Percentiles rank a stretch among this genome's conserved stretches.
Conservation (phyloP, 352 stramenopile genomes). For the Globisporangium cylindrosporum region DNA sequence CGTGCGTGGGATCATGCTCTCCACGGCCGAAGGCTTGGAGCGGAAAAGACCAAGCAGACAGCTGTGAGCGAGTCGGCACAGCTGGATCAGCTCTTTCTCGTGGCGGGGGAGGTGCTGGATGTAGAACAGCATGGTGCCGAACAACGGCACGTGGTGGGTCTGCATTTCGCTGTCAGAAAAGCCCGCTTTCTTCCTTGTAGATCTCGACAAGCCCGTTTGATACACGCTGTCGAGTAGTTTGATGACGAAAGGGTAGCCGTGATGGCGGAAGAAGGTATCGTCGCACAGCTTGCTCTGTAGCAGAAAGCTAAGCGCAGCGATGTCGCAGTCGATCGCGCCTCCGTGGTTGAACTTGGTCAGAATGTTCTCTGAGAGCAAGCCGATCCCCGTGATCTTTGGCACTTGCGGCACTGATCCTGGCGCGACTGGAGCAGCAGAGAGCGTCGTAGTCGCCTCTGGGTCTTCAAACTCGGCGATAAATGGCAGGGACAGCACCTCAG, state of each 20-base stretch:
- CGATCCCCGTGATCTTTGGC: slow-evolving; percentile 11
- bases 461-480: slow-evolving; percentile 14
- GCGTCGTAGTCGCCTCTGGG: not conserved
- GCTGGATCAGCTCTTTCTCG: slow-evolving; percentile 16
- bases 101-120: not conserved
- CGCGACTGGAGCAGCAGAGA: not conserved
- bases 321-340: slow-evolving; percentile 12
- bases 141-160: not conserved
- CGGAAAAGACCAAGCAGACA: slow-evolving; percentile 11
- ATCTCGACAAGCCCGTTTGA: not conserved
- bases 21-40: slow-evolving; percentile 5
- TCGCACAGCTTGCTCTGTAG: slow-evolving; percentile 9
- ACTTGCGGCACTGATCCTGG: not conserved
- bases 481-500: not conserved
- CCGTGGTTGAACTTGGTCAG: slow-evolving; percentile 11
- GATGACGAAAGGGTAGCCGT: slow-evolving; percentile 17
- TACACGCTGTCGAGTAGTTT: slow-evolving; percentile 13
- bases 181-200: not conserved
- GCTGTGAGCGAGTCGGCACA: slow-evolving; percentile 18
- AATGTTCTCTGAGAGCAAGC: slow-evolving; percentile 15
- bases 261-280: slow-evolving; percentile 11
- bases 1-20: slow-evolving; percentile 16
- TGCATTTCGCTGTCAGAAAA: not conserved
- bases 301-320: slow-evolving; percentile 13
- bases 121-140: slow-evolving; percentile 15